These are phyloP conservation scores for Polyporus arcularius DNA, from an alignment of 768 basidiomycete species.

Conservation along the genomic window DNA sequence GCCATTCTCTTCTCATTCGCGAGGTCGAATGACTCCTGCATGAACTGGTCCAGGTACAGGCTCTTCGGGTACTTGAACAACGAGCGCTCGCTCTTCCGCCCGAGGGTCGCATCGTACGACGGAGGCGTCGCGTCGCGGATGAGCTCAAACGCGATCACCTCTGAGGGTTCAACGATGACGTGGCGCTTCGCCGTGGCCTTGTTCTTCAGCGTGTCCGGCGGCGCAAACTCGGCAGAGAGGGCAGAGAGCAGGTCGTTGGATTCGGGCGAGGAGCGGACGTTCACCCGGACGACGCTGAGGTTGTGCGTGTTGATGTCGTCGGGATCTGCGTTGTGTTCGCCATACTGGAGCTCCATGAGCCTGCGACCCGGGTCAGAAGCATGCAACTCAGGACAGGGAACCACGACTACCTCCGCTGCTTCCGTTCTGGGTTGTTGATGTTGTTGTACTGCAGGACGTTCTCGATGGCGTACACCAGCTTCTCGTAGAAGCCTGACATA, in stretches of 20 bases:
- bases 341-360: constrained; percentile 60
- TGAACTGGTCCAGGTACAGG: constrained; percentile 73
- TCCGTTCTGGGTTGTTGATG: constrained; percentile 1
- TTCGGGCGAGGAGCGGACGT: constrained; percentile 42
- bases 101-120: constrained; percentile 18
- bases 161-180: constrained; percentile 63
- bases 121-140: constrained; percentile 29
- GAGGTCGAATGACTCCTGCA: constrained; percentile 55
- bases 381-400: constrained; percentile 2
- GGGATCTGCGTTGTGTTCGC: constrained; percentile 41
- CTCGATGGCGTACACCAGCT: constrained; percentile 47
- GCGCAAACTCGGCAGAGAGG: constrained; percentile 44
- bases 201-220: constrained; percentile 27
- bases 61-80: constrained; percentile 61
- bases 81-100: constrained; percentile 29
- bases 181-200: constrained; percentile 43
- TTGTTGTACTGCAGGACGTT: constrained; percentile 23
- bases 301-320: constrained; percentile 29
- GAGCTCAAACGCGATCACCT: constrained; percentile 62
- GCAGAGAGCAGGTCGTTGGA: constrained; percentile 61
- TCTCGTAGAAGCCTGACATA: constrained; percentile 50
- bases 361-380: constrained; percentile 33
- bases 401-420: constrained; percentile 34
- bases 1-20: constrained; percentile 37
- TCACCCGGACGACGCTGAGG: constrained; percentile 54